phyloP scores from a whole-genome alignment of 306 rosid genomes.

The Vigna trinervia region DNA sequence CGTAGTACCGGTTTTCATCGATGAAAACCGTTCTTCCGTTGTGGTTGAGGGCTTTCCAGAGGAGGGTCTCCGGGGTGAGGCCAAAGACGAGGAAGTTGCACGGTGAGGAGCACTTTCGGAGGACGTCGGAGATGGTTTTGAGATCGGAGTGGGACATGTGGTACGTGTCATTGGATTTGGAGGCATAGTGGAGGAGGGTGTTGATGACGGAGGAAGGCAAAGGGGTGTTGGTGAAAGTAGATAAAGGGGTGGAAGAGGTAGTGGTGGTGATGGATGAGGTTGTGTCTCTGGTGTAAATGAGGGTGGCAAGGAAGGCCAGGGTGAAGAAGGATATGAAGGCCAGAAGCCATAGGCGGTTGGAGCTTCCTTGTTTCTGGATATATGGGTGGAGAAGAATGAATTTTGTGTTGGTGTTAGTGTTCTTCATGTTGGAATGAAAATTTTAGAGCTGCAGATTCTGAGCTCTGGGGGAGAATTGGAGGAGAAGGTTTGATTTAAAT shows the following conservation, averaged over 20 bases:
- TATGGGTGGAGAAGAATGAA: conserved; percentile 87
- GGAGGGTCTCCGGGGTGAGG: conserved; percentile 83
- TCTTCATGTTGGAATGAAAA: conserved; percentile 56
- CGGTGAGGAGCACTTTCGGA: conserved; percentile 76
- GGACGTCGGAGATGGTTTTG: conserved; percentile 81
- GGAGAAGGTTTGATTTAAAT: conserved; percentile 52
- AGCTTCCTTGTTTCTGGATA: conserved; percentile 80
- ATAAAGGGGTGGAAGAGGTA: conserved; percentile 33
- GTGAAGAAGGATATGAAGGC: conserved; percentile 86
- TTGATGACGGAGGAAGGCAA: conserved; percentile 81
- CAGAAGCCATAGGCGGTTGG: conserved; percentile 74
- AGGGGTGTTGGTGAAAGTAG: conserved; percentile 33
- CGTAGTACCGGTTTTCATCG: conserved; percentile 94
- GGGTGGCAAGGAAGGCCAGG: conserved; percentile 75
- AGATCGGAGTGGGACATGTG: conserved; percentile 85
- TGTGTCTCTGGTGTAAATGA: conserved; percentile 74
- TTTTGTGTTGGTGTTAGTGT: conserved; percentile 65
- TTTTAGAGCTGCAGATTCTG: conserved; percentile 8
- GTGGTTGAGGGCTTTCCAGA: conserved; percentile 92
- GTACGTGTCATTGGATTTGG: conserved; percentile 80
- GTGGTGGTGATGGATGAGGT: conserved; percentile 47
- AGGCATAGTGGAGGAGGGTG: conserved; percentile 84
- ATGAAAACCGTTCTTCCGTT: conserved; percentile 89
- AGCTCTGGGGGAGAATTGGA: conserved; percentile 30
- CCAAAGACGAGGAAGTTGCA: conserved; percentile 89